Evolutionary conservation across 441 rosid species (phyloP), one percentile per base, ranked within the genome.

Genomic region (Bocquillonia castaneifolia): DNA sequence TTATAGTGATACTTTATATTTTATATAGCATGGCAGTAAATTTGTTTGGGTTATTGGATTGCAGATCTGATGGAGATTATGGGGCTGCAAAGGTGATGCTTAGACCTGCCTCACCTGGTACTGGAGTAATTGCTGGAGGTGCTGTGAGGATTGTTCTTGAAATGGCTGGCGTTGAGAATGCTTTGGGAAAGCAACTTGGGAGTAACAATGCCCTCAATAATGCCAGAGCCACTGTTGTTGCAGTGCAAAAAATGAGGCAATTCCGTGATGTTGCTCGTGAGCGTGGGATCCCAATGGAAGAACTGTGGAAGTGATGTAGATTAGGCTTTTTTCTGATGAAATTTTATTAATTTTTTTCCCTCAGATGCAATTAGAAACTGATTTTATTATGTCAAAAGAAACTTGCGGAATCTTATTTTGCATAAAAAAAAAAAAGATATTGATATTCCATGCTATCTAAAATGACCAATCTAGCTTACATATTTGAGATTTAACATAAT

Each of bases 31-130:
- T 67, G 13, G 12, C 29, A 45, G 6, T 29, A 68, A 42, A 71
- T 67, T 36, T 23, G 13, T 26, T 48, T 50, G 20, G 54, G 52
- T 45, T 45, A 73, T 66, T 74, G 61, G 37, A 67, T 76, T 71
- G 76, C 82, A 93, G 96, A 75, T 74, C 96, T 37, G 95, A 89
- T 1, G 98, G 97, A 18, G 88, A 88, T 54, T 89, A 68, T 53
- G 98, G 97, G 72, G 98, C 96, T 51, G 97, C 98, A 0, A 84
- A 77, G 76, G 98, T 93, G 86, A 93, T 93, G 97, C 93, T 91
- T 58, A 88, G 97, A 82, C 98, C 98, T 13, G 97, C 97, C 54
- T 82, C 95, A 36, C 98, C 96, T 25, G 98, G 98, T 73, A 88
- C 97, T 0, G 98, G 98, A 69, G 96, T 93, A 71, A 88, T 88